Evolutionary conservation across 345 rosid genomes (phyloP), one percentile per base, ranked within the genome.

Genomic region (Sisymbrium irio): DNA sequence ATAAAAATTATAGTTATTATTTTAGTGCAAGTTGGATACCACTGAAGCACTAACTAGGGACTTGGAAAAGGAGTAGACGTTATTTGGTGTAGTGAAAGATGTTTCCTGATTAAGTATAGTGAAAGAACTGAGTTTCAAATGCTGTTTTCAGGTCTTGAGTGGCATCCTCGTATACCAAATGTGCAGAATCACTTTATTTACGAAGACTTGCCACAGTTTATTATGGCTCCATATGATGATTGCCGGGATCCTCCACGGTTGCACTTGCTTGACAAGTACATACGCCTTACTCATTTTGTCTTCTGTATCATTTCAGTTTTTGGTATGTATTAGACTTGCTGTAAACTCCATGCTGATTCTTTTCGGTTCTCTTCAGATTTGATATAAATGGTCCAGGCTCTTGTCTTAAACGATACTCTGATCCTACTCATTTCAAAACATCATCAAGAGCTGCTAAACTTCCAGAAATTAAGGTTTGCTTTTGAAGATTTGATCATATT

Each of bases 301-400:
- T 35, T 46, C 57, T 13, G 50, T 6, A 20, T n/a, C 7, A 1
- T 64, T 35, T 46, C 58, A 33, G 28, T 45, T 8, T 33, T 5
- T 65, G 40, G 37, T 47, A 58, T 30, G 47, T 63, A 40, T 47
- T 11, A 65, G 59, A 33, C 60, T 70, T 44, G 63, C 41, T 71
- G 9, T 11, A 28, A 17, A 37, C 61, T 27, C 42, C 71, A 53
- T 46, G 20, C 2, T 74, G 15, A 65, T 36, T 65, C 58, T 71
- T 67, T 76, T 64, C 19, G 66, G 65, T 78, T 69, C 47, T 56
- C n/a, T 72, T 76, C 87, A 93, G 98, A 80, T 93, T 86, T 69
- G 97, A 94, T 72, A 63, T 85, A 46, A 88, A 87, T 53, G 96
- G 96, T n/a, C 86, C 89, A 49, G 97, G 98, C 19, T 91, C 98